phyloP scores from a whole-genome alignment of 352 stramenopile genomes.

The Phytophthora quininea region DNA sequence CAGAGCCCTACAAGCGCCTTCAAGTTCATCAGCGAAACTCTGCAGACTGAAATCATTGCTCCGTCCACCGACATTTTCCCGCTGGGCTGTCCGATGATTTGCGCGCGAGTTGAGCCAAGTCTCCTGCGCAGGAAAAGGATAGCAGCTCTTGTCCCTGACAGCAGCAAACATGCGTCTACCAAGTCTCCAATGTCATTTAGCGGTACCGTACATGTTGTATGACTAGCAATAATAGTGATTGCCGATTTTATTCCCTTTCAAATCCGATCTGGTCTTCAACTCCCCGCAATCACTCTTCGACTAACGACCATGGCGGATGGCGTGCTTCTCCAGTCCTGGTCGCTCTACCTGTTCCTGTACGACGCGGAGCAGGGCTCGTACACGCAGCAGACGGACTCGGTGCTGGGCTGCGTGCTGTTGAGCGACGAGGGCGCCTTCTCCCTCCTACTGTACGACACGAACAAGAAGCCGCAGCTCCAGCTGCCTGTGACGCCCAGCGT shows the following conservation, averaged over 20 bases:
- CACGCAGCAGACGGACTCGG: slow-evolving; percentile 60
- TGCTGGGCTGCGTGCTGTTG: slow-evolving; percentile 68
- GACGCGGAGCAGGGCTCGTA: slow-evolving; percentile 55
- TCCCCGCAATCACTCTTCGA: slow-evolving; percentile 3
- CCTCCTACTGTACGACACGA: slow-evolving; percentile 73
- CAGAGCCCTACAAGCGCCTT: neutral
- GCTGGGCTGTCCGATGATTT: too few relatives aligned
- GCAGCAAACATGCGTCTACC: too few relatives aligned
- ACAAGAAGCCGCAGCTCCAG: slow-evolving; percentile 67
- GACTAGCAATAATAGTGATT: too few relatives aligned
- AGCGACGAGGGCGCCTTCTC: slow-evolving; percentile 40
- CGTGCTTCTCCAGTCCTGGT: slow-evolving; percentile 68
- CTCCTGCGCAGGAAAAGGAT: too few relatives aligned
- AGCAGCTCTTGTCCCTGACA: too few relatives aligned
- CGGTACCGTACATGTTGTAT: too few relatives aligned
- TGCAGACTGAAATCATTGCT: neutral
- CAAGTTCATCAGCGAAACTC: neutral
- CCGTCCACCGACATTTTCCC: too few relatives aligned
- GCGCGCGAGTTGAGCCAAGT: too few relatives aligned
- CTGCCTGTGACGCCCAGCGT: slow-evolving; percentile 37
- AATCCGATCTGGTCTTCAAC: neutral
- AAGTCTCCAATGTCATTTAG: too few relatives aligned
- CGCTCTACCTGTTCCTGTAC: slow-evolving; percentile 78
- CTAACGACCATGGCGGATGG: slow-evolving; percentile 48
- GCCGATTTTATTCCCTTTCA: too few relatives aligned